Evolutionary conservation across 768 basidiomycete species (phyloP).

Genomic region (Suillus weaverae): DNA sequence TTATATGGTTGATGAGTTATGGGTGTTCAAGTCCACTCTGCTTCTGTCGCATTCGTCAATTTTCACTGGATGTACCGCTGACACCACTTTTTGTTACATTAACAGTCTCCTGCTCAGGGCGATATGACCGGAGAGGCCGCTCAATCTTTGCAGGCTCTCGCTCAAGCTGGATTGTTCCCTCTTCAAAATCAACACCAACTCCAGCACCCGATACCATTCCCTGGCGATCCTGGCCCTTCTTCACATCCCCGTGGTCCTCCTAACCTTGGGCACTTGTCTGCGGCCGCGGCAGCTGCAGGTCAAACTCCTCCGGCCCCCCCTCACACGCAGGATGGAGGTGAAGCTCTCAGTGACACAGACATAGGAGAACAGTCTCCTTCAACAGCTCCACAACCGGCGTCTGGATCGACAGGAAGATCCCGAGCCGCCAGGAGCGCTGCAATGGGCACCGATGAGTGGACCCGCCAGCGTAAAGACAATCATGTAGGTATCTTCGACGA

Average conservation of each 20-base stretch:
- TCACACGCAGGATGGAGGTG: constrained; percentile 22
- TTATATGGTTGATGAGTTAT: neutral
- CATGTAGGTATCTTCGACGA: constrained; percentile 51
- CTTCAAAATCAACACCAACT: constrained; percentile 33
- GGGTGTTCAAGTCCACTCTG: constrained; percentile 11
- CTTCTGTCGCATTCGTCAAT: neutral
- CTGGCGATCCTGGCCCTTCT: constrained; percentile 67
- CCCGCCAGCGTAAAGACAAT: constrained; percentile 77
- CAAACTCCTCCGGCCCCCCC: constrained; percentile 34
- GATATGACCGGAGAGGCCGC: constrained; percentile 63
- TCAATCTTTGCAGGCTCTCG: constrained; percentile 55
- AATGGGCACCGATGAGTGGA: constrained; percentile 80
- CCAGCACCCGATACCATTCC: constrained; percentile 24
- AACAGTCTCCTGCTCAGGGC: constrained; percentile 45
- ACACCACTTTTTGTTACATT: neutral
- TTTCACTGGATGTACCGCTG: neutral
- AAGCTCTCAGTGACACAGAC: constrained; percentile 27
- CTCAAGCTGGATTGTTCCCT: constrained; percentile 41
- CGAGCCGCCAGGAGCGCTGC: constrained; percentile 57
- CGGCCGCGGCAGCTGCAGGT: constrained; percentile 43
- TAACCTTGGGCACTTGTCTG: constrained; percentile 58
- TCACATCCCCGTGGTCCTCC: constrained; percentile 71
- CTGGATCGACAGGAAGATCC: constrained; percentile 36
- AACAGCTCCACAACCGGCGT: constrained; percentile 27
- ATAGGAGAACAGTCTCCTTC: constrained; percentile 24